Base-by-base conservation (phyloP, 495 filamentous ascomycete genomes). In the Xylaria scruposa region DNA sequence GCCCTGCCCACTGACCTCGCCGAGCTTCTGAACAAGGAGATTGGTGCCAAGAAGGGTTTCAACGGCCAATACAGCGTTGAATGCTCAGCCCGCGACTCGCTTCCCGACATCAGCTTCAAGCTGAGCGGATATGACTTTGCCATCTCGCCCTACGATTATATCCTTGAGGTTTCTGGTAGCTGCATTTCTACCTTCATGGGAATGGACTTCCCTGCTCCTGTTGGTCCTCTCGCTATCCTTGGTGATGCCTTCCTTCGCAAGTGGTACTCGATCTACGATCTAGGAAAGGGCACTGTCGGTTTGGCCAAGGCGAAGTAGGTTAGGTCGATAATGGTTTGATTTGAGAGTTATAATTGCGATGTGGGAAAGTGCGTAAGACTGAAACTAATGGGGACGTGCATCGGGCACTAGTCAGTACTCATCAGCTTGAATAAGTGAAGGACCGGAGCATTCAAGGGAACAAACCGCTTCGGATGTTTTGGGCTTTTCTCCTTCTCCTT, bases 151-250 rank as follows among this genome's bases (percentile, higher is more conserved):
- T 92, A 91, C 72, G 97, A 99, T 84, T 99, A 99, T 86, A 94
- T 97, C 79, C 89, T 99, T 63, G 97, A 99, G 81, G 90, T 97
- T 53, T 91, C 94, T 79, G 96, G 97, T 72, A 93, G 91, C 78
- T 99, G 97, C 85, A 97, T 99, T 83, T 97, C 94, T 62, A 91
- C 93, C 73, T 97, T 99, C 86, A 95, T 97, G 90, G 95, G 95
- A 75, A 97, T 98, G 92, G 96, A 98, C 82, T 93, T 98, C 89
- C 94, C 93, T 29, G 92, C 91, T 77, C 94, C 94, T 7, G 90
- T 92, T 71, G 96, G 97, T 19, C 97, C 97, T 69, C 88, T 99
- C 64, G 97, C 94, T 56, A 98, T 99, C 72, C 90, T 99, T 42
- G 97, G 97, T 76, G 97, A 99, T 82, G 92, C 97, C 59, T 99